These are phyloP conservation scores for Globisporangium barbulae DNA, from an alignment of 352 stramenopile species.

Conservation along the genomic window DNA sequence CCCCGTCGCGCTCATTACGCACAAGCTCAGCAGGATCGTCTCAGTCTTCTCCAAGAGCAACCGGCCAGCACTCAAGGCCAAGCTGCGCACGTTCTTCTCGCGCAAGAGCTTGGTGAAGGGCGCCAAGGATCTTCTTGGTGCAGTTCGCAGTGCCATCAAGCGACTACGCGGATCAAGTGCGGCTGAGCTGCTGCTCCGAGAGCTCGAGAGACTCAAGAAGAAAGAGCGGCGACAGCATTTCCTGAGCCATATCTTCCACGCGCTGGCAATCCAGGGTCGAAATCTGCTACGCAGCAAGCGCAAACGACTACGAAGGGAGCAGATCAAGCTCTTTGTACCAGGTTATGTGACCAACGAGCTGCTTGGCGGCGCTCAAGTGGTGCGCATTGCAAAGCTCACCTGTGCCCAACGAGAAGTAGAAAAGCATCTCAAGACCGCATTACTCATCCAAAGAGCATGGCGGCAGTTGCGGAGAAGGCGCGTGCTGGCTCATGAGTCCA, in stretches of 20 bases:
- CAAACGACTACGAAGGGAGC: conserved; percentile 8
- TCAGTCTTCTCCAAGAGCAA: conserved; percentile 13
- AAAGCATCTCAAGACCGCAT: not conserved
- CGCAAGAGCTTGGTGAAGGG: not conserved
- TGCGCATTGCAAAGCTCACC: not conserved
- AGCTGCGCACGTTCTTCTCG: conserved; percentile 7
- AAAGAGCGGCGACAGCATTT: not conserved
- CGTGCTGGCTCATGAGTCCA: conserved; percentile 16
- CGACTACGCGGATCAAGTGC: conserved; percentile 3
- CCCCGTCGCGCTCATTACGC: conserved; percentile 1
- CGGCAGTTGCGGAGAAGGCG: conserved; percentile 16
- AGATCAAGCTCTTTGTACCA: not conserved
- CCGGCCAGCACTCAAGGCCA: not conserved
- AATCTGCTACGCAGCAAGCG: conserved; percentile 12
- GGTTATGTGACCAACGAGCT: conserved; percentile 5
- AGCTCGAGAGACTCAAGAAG: conserved; percentile 9
- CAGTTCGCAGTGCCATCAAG: conserved; percentile 6
- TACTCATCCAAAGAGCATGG: conserved; percentile 29
- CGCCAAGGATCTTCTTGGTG: not conserved
- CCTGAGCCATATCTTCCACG: conserved; percentile 3
- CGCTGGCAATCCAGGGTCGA: conserved; percentile 8
- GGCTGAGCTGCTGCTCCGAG: conserved; percentile 10
- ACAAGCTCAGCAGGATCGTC: conserved; percentile 5
- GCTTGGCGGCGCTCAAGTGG: not conserved
- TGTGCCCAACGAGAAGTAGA: conserved; percentile 1